Base-by-base conservation (phyloP, 2,329 filamentous ascomycete genomes). In the Colletotrichum caudatum region DNA sequence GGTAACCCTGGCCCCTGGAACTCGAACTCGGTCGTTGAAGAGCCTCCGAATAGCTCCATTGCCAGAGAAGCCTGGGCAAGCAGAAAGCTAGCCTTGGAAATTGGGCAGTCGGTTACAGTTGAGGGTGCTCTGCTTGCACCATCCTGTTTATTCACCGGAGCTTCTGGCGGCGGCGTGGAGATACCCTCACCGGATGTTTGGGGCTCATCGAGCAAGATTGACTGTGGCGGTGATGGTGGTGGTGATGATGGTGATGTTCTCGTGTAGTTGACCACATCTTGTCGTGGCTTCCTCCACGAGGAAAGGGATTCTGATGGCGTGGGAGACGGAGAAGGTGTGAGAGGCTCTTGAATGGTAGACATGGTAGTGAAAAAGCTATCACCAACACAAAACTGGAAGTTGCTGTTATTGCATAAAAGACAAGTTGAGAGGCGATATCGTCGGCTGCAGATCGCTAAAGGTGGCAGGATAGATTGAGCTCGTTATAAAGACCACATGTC, bases 21-120 rank as follows among this genome's bases (percentile, higher is more conserved):
- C 39, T 69, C 63, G 59, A 71, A 69, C 54, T 50, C 53, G 14
- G 59, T 59, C 14, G 48, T 41, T 41, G 65, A 56, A 48, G 53
- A 69, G 18, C 46, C 37, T 20, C 64, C 57, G 20, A 20, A 54
- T 4, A 71, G 51, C 9, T n/a, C 41, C 9, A 53, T 56, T 35
- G 65, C 65, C 44, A 71, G 46, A 33, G 69, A 64, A 23, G 59
- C 69, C 53, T 64, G 69, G 29, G 69, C 69, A 33, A 71, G 69
- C 29, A 71, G 53, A 16, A 71, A 71, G 46, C 69, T 69, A n/a
- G 69, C 59, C 23, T 69, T 69, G 18, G 69, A 71, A 39, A 71
- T 64, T 12, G 65, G 59, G 33, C 69, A 71, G 37, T 69, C 48
- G 29, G 60, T 56, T 20, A 37, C n/a, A 41, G 58, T 54, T 35